Base-by-base conservation (phyloP, 75 land plant genomes). In the Sequoia sempervirens region DNA sequence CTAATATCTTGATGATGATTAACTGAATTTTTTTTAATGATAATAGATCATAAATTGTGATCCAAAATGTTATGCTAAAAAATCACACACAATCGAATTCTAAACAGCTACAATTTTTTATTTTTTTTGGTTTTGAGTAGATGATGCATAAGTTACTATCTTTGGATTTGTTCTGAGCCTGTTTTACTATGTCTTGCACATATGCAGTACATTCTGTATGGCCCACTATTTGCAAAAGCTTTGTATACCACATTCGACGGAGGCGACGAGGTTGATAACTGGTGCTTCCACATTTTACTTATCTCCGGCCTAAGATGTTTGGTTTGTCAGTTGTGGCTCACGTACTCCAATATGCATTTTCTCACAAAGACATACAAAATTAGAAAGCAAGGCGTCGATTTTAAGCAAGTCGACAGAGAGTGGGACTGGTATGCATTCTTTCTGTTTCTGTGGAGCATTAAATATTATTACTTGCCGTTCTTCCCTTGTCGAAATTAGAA, bases 391-490 rank as follows among this genome's bases (percentile, higher is more conserved):
- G 95, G 90, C 3, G 61, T 88, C 23, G 90, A 89, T 45, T 94
- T 87, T 84, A 86, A 94, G 74, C 95, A 94, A 83, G 87, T 94
- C 23, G 95, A 92, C 58, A 82, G 74, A 41, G 95, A 94, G 88
- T 90, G 90, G 90, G 79, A 94, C 64, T 94, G 94, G 95, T 94
- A 90, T 94, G 88, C 26, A 12, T 78, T 43, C n/a, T 76, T 26
- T 20, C 45, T 43, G 9, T 40, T 5, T 20, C 8, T 4, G 4
- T 18, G 6, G 37, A 37, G 4, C 79, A 20, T 14, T 15, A 75
- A 0, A 12, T 50, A 50, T 50, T 50, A 12, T 50, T 13, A 12
- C 53, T 50, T 2, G 1, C 53, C 5, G 46, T 43, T 43, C 46
- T 73, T 73, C 15, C 4, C 41, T 47, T 47, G 10, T 8, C 50